These are phyloP conservation scores for Ceratocystiopsis minuta DNA, from an alignment of 2,329 filamentous ascomycete species.

Conservation along the genomic window DNA sequence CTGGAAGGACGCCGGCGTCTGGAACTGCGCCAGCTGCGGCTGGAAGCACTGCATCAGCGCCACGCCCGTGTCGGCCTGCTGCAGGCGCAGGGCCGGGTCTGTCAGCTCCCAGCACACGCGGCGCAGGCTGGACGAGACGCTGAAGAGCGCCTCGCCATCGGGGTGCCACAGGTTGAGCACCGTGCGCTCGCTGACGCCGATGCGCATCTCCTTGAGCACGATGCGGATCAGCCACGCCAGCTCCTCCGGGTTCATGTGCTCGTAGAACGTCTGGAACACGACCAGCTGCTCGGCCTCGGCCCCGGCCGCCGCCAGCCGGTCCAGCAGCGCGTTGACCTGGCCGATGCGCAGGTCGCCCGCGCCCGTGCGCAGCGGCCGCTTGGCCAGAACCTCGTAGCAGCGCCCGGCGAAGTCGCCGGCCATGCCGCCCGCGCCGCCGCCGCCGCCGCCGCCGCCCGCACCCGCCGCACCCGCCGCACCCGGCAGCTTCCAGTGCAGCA, in stretches of 20 bases:
- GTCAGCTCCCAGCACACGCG: constrained; percentile 89
- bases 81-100: constrained; percentile 53
- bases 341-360: constrained; percentile 69
- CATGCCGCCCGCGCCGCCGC: constrained; percentile 44
- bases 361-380: constrained; percentile 57
- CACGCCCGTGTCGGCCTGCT: constrained; percentile 58
- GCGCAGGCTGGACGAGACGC: constrained; percentile 74
- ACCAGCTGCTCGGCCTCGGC: constrained; percentile 72
- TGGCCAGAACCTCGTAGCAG: constrained; percentile 73
- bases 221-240: constrained; percentile 90
- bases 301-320: constrained; percentile 54
- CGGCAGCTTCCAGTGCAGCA: constrained; percentile 86
- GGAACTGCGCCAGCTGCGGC: constrained; percentile 84
- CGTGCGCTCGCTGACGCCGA: constrained; percentile 71
- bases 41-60: constrained; percentile 89
- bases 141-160: constrained; percentile 63
- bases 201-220: constrained; percentile 60
- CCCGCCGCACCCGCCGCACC: constrained; percentile 43
- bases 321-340: constrained; percentile 75
- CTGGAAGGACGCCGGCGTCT: constrained; percentile 59
- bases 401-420: constrained; percentile 86
- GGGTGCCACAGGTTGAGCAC: constrained; percentile 71
- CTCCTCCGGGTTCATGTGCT: constrained; percentile 82
- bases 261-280: constrained; percentile 71
- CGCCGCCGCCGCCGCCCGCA: constrained; percentile 50